These are phyloP conservation scores for Leptomonas seymouri DNA, from an alignment of 208 protist species.

Conservation along the genomic window DNA sequence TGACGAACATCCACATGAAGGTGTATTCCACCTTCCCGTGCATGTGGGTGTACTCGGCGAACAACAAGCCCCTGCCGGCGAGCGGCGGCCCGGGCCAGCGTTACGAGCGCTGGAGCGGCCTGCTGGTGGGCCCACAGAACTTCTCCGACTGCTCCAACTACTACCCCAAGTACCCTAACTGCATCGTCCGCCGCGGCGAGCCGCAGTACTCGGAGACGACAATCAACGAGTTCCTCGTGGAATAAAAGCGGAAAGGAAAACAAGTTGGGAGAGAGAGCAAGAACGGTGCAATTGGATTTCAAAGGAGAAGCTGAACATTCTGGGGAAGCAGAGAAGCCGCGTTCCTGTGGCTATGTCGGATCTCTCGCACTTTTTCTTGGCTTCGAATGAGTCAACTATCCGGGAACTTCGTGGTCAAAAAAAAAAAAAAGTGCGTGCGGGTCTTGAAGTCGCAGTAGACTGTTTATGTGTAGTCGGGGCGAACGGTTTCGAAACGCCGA, in stretches of 20 bases:
- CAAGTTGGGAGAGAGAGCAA: background rate
- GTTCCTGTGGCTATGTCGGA: no score
- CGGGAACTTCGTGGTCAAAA: no score
- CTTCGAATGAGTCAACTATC: no score
- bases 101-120: slow-evolving; percentile 40
- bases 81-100: slow-evolving; percentile 50
- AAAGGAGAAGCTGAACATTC: no score
- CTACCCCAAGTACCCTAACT: slow-evolving; percentile 34
- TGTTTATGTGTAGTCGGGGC: no score
- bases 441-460: no score
- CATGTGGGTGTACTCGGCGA: slow-evolving; percentile 77
- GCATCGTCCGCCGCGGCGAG: slow-evolving; percentile 41
- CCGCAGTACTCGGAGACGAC: slow-evolving; percentile 47
- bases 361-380: no score
- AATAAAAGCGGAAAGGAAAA: background rate
- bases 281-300: background rate
- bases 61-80: slow-evolving; percentile 47
- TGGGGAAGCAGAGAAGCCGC: no score
- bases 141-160: slow-evolving; percentile 50
- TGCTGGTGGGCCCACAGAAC: slow-evolving; percentile 60
- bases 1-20: slow-evolving; percentile 56
- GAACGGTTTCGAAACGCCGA: no score
- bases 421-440: no score
- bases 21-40: slow-evolving; percentile 64
- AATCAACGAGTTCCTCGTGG: slow-evolving; percentile 56